Evolutionary conservation across 495 filamentous ascomycete species (phyloP), one percentile per base, ranked within the genome.

Genomic region (Neurospora sp.): DNA sequence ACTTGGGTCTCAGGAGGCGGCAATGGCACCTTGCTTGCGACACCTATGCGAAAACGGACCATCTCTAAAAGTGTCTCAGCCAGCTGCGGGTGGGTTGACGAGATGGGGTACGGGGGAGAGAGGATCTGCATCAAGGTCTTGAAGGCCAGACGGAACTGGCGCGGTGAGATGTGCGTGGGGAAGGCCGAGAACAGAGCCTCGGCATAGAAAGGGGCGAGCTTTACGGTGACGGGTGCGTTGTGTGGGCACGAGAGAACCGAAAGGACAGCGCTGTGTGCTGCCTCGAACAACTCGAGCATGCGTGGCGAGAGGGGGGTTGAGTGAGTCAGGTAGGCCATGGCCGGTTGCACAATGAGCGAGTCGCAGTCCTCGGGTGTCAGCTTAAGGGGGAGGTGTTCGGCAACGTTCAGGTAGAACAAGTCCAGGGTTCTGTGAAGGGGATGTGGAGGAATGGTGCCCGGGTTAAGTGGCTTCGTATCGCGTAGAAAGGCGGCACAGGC

Each of bases 71-170:
- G 81, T 2, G 89, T 91, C 42, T 94, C 92, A 1, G 93, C 87
- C 23, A 98, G 87, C 72, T 92, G 84, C 2, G 92, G 94, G 71
- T 96, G 90, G 9, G 82, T 86, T 69, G 87, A 88, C 18, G 92
- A 88, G 41, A 97, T 84, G 18, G 87, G 88, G 40, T 90, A 92
- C 1, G 96, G 95, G 27, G 95, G 94, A 3, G 92, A 90, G n/a
- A 93, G 89, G 71, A 98, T 90, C 77, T 91, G 90, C 76, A 98
- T 88, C 71, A 98, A 84, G 9, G 93, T 95, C 80, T 93, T 94
- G 87, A 97, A 95, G 31, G 95, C 96, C 18, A 98, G 87, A 44
- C 95, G 90, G 83, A 99, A 98, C 84, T 99, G 96, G 8, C 94
- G 89, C 4, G 91, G 88, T 2, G 93, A 95, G 18, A 99, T 89